Percentiles rank a stretch among this genome's conserved stretches.
Conservation (phyloP, 164 flowering plant species). For the Santalum album region DNA sequence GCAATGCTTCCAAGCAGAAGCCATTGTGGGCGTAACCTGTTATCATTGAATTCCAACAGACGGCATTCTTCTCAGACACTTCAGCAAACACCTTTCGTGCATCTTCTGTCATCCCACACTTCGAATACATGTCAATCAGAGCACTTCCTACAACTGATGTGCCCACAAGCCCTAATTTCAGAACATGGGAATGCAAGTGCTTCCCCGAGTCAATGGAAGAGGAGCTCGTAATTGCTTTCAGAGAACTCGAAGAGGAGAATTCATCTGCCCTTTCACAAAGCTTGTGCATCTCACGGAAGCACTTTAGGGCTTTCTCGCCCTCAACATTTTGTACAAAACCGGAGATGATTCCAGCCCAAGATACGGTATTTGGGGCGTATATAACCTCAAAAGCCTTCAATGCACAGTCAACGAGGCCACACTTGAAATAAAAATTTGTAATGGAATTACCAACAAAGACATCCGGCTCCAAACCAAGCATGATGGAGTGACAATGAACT, state of each 20-base stretch:
- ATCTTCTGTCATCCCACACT: conserved; percentile 20
- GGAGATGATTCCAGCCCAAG: conserved; percentile 22
- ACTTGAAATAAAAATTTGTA: conserved; percentile 20
- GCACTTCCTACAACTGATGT: conserved; percentile 17
- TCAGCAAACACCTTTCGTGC: conserved; percentile 12
- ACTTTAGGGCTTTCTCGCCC: conserved; percentile 14
- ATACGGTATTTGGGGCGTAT: conserved; percentile 13
- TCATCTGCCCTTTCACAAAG: conserved; percentile 15
- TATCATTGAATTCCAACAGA: conserved; percentile 26
- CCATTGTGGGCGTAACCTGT: conserved; percentile 22
- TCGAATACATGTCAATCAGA: conserved; percentile 23
- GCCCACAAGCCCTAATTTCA: conserved; percentile 12
- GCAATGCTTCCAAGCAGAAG: conserved; percentile 13
- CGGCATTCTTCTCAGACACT: conserved; percentile 19
- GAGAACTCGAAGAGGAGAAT: conserved; percentile 20
- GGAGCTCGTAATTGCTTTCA: conserved; percentile 14
- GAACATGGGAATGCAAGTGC: conserved; percentile 13
- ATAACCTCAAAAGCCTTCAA: conserved; percentile 15
- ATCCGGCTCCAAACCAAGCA: conserved; percentile 14
- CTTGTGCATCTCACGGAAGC: conserved; percentile 15
- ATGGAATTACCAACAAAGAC: conserved; percentile 20
- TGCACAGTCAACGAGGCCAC: conserved; percentile 18
- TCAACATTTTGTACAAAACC: conserved; percentile 23
- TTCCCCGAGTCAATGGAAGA: conserved; percentile 13
- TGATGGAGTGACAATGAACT: conserved; percentile 17